Evolutionary conservation across 257 asterid genomes (phyloP), one percentile per base, ranked within the genome.

Genomic region (Solanum gandarillasii): DNA sequence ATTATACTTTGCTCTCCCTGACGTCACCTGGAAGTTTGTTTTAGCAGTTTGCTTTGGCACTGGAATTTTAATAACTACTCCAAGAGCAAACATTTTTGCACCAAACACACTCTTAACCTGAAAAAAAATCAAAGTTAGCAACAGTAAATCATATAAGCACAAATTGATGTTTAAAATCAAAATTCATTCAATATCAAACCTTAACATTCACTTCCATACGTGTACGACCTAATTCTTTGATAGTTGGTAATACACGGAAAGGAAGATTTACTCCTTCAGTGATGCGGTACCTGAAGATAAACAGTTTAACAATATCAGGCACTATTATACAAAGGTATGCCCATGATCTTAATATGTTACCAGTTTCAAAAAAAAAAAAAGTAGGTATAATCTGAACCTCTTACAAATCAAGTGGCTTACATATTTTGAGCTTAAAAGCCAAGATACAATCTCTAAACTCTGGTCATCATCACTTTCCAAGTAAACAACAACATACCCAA

Each of bases 251-350:
- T 72, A 97, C 99, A 87, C 99, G 96, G 88, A 96, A 96, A 43
- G 99, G 99, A 90, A 97, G 99, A 94, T 97, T 97, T 88, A 97
- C 99, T 86, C 99, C 99, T 92, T 97, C 99, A 1, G 99, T 97
- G 58, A 97, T 97, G 71, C 99, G 99, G 87, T 97, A 97, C 93
- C 99, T 97, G 87, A 58, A 62, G 84, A 27, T 85, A 91, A 92
- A 87, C 68, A 13, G 36, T 85, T 83, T 65, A 31, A 38, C 27
- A 78, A 55, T 68, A 13, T 41, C 72, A 72, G 34, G 55, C 31
- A 48, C 34, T 70, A 41, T 70, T 31, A 27, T 29, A 48, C 21
- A 81, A 29, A 48, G 18, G 39, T 79, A 43, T 81, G 25, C 16
- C 27, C 68, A 39, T 78, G 35, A 67, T 67, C 73, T 67, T 0